Percentiles rank a stretch among this genome's conserved stretches.
Evolutionary conservation across 2,329 filamentous ascomycete species (phyloP).

Genomic region (Purpureocillium lavendulum): DNA sequence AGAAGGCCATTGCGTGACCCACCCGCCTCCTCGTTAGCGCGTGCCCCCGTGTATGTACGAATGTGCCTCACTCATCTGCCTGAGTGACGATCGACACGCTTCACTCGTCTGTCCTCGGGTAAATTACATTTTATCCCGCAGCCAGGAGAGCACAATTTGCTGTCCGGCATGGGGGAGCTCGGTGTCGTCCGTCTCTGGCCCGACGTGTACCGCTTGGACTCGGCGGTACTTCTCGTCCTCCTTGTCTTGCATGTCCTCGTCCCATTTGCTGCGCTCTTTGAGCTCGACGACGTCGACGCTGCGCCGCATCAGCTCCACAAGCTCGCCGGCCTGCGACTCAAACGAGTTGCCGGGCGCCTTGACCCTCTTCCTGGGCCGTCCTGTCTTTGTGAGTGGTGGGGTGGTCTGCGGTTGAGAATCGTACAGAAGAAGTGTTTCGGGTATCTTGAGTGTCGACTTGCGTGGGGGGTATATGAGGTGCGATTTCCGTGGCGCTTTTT

Average conservation of each 20-base stretch:
- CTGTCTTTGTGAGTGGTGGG: conserved; percentile 1
- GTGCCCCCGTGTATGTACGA: no score
- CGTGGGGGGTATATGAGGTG: conserved; percentile 40
- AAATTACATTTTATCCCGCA: conserved; percentile 11
- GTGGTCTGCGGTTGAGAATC: conserved; percentile 20
- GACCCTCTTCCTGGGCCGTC: conserved; percentile 10
- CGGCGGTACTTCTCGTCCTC: conserved; percentile 25
- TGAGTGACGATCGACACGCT: neutral
- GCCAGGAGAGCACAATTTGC: conserved; percentile 19
- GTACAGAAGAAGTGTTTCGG: conserved; percentile 39
- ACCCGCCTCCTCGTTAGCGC: no score
- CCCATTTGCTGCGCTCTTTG: conserved; percentile 31
- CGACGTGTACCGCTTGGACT: conserved; percentile 30
- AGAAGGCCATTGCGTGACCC: neutral
- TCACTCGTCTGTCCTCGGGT: neutral
- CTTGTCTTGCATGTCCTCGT: conserved; percentile 25
- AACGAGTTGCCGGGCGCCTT: conserved; percentile 31
- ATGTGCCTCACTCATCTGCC: no score
- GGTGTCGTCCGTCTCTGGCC: conserved; percentile 15
- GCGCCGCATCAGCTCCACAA: conserved; percentile 39
- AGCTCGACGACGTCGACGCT: conserved; percentile 39
- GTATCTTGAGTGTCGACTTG: conserved; percentile 38
- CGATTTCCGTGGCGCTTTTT: conserved; percentile 28
- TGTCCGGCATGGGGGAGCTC: conserved; percentile 19
- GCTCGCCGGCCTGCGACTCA: conserved; percentile 34